Base-by-base conservation (phyloP, 306 rosid species). In the Prosopis cineraria region DNA sequence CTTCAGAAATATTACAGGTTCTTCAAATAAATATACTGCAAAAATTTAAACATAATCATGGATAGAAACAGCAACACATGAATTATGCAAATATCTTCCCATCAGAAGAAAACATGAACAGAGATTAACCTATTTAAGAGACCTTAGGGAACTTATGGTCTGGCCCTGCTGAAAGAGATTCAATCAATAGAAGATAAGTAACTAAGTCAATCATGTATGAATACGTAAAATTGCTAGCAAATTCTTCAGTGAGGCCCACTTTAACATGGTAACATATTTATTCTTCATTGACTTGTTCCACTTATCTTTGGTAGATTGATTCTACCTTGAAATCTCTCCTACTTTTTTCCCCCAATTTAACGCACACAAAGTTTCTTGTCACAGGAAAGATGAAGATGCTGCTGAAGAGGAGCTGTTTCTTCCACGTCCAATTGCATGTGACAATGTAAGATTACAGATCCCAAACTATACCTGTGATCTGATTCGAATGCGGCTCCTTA, bases 1-100 rank as follows among this genome's bases (percentile, higher is more conserved):
- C 91, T 91, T 86, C 93, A 90, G 80, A 93, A 93, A 68, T 93
- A 93, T 87, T 91, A 86, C 87, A 93, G 98, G 98, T 93, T 76
- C 78, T 34, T 59, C 44, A 50, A 72, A 44, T 79, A 31, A 30
- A 72, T 65, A 50, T n/a, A 3, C 39, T 9, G 45, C 84, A 78
- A 63, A 43, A 17, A 63, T 63, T 63, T 7, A 11, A 27, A 33
- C 66, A 4, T 1, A 30, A 40, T 34, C 58, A 70, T 78, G 48
- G 43, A 74, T 50, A 75, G 73, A 64, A 80, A 66, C 58, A 60
- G 75, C 13, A 68, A 64, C 12, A 25, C 41, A 39, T 13, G 64
- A 56, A 56, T 37, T 37, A 37, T 37, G 40, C 40, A 37, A 8
- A 3, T 37, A 37, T 37, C 40, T 56, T 70, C 69, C 60, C 37